Evolutionary conservation across 805 yeast species (phyloP), one percentile per base, ranked within the genome.

Genomic region (Yamadazyma paraphyllophila): DNA sequence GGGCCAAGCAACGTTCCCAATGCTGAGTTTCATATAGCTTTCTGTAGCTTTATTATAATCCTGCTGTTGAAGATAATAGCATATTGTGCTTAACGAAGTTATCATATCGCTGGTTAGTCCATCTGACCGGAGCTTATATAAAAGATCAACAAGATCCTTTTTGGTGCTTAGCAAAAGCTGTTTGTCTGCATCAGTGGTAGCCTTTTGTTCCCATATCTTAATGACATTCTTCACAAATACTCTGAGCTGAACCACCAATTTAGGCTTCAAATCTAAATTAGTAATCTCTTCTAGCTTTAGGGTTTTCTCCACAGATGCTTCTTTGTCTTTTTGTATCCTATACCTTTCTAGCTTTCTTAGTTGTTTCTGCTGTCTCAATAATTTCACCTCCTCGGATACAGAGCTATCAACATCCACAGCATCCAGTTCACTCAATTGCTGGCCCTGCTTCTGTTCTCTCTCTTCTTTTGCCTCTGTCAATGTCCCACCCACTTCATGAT

Each of bases 1-100:
- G 2, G 97, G 97, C 96, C 96, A 89, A 4, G 94, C 91, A 2
- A 85, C 88, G 54, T 88, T 87, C 1, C 96, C 97, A 13, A 89
- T 83, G 57, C 92, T 83, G 46, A 89, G 65, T 50, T 83, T 77
- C 71, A 88, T 67, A 55, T 89, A 89, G 20, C 82, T 71, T 55
- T 87, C 88, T 48, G 78, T 78, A 4, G 92, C 88, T 41, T 66
- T 66, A 31, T 60, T 58, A 52, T 62, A 81, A 30, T 81, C 74
- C 12, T 61, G 56, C 9, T 65, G 57, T 61, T 88, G 96, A n/a
- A 86, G 44, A 54, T 82, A 74, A 51, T 76, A 71, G 7, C 84
- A 53, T 1, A 86, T 76, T 0, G 88, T 83, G 2, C 82, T 67
- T 27, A 89, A 62, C 0, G 86, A 76, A 0, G 76, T 75, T 35